A percentile compares a stretch with the other conserved stretches of the same genome.
Evolutionary conservation across 2,329 filamentous ascomycete genomes (phyloP).

Genomic region (Trichoderma cornu-damae): DNA sequence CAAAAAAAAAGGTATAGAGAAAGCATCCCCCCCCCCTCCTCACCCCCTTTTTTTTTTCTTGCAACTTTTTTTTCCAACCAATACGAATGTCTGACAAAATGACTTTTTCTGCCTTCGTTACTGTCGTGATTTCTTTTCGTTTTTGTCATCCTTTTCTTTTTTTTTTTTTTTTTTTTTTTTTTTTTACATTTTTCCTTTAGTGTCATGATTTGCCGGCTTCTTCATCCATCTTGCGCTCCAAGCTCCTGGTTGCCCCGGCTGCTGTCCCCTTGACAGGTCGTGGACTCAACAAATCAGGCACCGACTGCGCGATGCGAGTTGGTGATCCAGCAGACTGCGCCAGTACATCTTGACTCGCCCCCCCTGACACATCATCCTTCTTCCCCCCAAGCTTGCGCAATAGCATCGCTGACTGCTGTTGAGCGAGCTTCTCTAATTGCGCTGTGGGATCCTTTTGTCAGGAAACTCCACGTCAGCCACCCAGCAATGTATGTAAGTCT

Average conservation of each 20-base stretch:
- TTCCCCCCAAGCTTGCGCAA: conserved; percentile 46
- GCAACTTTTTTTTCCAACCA: neutral
- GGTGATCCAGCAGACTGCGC: conserved; percentile 35
- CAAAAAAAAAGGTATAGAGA: conserved; percentile 12
- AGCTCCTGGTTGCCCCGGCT: conserved; percentile 28
- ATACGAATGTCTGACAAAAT: neutral
- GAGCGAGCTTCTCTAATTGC: conserved; percentile 65
- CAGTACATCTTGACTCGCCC: conserved; percentile 41
- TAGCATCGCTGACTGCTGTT: conserved; percentile 60
- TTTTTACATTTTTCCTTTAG: neutral
- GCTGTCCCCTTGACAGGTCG: conserved; percentile 40
- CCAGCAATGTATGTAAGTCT: conserved; percentile 50
- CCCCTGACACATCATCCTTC: conserved; percentile 26
- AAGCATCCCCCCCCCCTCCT: no score
- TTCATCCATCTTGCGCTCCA: conserved; percentile 29
- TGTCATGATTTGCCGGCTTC: conserved; percentile 2
- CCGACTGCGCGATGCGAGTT: conserved; percentile 28
- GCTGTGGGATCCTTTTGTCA: conserved; percentile 61
- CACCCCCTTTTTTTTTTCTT: neutral
- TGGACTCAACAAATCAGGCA: conserved; percentile 35
- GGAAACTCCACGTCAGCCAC: conserved; percentile 48
- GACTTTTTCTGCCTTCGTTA: conserved; percentile 8
- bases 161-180: neutral
- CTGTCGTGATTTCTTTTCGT: conserved; percentile 4
- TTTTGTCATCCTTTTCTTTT: neutral